Base-by-base conservation (phyloP, 257 asterid species). In the Penstemon newberryi region DNA sequence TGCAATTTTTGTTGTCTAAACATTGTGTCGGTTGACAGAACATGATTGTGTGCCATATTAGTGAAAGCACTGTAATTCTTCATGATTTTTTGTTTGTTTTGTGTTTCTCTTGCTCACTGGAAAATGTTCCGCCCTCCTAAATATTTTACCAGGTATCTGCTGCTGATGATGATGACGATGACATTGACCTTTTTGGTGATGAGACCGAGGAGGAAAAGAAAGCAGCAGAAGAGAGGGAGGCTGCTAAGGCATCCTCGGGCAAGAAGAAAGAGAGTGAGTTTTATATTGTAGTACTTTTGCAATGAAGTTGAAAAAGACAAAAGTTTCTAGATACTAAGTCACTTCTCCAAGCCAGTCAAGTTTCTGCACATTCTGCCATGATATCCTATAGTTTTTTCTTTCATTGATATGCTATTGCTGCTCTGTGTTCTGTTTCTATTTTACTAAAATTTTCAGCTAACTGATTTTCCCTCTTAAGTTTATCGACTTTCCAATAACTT, bases 171-270 rank as follows among this genome's bases (percentile, higher is more conserved):
- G 88, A 86, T 0, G 96, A 92, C 37, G 98, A 90, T 15, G 98
- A 93, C 65, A 87, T 90, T 41, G 97, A 90, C 78, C 96, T 90
- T 76, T 93, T 93, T 45, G 96, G 97, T 15, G 98, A 93, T 39
- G 98, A 88, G 79, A 93, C 98, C 3, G 98, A 93, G 85, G 98
- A 93, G 76, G 98, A 93, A 58, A 90, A 90, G 88, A 87, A 85
- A 81, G 98, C 98, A 70, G 89, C 98, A 10, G 97, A 93, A 82
- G 73, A 80, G 74, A 88, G 98, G 63, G 96, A 88, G 47, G 91
- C 90, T 54, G 65, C 97, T 11, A 93, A 90, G 78, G 84, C 95
- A 62, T 53, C 98, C 12, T 39, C 51, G 2, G 3, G 95, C 39
- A 93, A 93, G 73, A 90, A 93, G 97, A 93, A 93, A 84, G 98